Base-by-base conservation (phyloP, 805 yeast genomes). In the Brettanomyces nanus region DNA sequence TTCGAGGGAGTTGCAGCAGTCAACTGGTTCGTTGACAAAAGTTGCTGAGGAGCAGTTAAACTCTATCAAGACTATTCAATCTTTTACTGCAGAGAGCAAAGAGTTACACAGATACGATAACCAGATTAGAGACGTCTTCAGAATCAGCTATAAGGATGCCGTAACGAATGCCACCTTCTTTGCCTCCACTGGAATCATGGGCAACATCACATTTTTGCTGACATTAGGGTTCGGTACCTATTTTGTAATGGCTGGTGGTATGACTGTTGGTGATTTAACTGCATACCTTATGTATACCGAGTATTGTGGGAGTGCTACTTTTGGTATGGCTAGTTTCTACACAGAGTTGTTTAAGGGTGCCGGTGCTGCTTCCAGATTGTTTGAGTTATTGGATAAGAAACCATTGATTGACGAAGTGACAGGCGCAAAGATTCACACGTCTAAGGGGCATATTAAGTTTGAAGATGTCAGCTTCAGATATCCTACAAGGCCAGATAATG, bases 261-360 rank as follows among this genome's bases (percentile, higher is more conserved):
- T 89, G 55, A 75, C 95, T 0, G 76, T 87, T 31, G 97, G 97
- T 38, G 96, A 89, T 53, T 68, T 89, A 37, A 81, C 95, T 7
- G 85, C 95, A 31, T 90, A 87, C 61, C 82, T 89, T 80, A 83
- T 90, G 83, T 89, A 89, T 61, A 94, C 97, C 0, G 90, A 86
- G 9, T 90, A 86, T 57, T 85, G 97, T 2, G 97, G 97, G 1
- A 70, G 85, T 31, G 87, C 97, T 1, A 83, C 90, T 48, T 83
- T 84, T 61, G 97, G 97, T 0, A 61, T 90, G 27, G 90, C 95
- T 0, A 83, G 82, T 49, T 90, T 90, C 58, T 90, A 89, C 54
- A 80, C 95, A 2, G 97, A 90, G 57, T 64, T 90, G 41, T 90
- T 90, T 94, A 90, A 90, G 63, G 97, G 97, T 39, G 84, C 92